A percentile compares a stretch with the other conserved stretches of the same genome.
phyloP scores from a whole-genome alignment of 2,329 filamentous ascomycete genomes.

The Aspergillus jensenii region DNA sequence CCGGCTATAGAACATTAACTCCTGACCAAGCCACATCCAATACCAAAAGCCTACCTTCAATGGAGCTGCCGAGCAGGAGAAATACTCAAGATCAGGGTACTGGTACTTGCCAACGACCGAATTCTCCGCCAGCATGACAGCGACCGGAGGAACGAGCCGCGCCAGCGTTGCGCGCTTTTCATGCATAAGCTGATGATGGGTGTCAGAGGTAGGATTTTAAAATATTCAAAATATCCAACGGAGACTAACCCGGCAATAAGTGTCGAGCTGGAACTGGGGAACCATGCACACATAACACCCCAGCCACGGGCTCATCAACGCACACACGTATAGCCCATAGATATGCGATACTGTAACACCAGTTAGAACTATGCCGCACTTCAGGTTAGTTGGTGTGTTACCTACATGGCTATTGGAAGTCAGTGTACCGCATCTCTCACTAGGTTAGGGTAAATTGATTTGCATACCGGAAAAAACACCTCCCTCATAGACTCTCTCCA shows the following conservation, averaged over 20 bases:
- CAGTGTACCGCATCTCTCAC: neutral
- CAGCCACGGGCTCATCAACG: neutral
- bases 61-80: neutral
- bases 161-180: neutral
- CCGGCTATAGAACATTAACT: neutral
- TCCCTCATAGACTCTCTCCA: neutral
- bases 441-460: neutral
- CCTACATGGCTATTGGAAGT: neutral
- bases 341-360: neutral
- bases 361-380: neutral
- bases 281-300: neutral
- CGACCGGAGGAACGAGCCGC: neutral
- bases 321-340: neutral
- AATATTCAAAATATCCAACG: neutral
- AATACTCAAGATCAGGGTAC: neutral
- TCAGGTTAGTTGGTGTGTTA: neutral
- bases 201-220: neutral
- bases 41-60: neutral
- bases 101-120: neutral
- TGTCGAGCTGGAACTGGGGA: neutral
- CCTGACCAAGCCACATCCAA: neutral
- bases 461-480: neutral
- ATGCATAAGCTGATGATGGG: neutral
- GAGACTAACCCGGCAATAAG: neutral
- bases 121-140: neutral